Conservation (phyloP, 2,329 filamentous ascomycete genomes). For the Akanthomyces dipterigenus region DNA sequence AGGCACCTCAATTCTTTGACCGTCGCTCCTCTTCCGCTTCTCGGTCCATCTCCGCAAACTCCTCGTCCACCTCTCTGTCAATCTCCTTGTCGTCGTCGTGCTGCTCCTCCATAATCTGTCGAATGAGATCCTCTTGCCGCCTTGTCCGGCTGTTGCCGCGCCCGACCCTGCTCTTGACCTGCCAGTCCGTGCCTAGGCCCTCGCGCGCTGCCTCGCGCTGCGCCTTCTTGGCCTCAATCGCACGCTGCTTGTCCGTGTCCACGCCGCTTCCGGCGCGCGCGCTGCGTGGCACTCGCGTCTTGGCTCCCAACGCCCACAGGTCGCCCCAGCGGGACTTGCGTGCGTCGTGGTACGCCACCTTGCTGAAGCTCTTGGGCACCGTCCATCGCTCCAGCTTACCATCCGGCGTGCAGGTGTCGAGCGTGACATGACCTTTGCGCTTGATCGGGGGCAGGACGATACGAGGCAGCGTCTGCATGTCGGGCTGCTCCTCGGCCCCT, state of each 20-base stretch:
- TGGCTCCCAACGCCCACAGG: constrained; percentile 90
- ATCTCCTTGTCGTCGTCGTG: constrained; percentile 24
- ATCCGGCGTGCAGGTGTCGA: constrained; percentile 84
- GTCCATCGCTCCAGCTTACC: constrained; percentile 91
- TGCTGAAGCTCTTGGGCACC: constrained; percentile 73
- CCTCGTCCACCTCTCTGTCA: constrained; percentile 23
- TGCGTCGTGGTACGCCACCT: constrained; percentile 82
- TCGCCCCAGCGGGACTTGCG: constrained; percentile 89
- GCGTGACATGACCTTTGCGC: constrained; percentile 75
- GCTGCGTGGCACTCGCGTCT: constrained; percentile 62
- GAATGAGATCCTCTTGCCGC: constrained; percentile 31
- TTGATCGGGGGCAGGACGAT: constrained; percentile 77
- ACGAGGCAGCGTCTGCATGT: constrained; percentile 69
- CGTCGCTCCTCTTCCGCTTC: constrained; percentile 5
- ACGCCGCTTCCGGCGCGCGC: constrained; percentile 51
- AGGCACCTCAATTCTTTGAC: neutral
- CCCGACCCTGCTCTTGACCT: constrained; percentile 25
- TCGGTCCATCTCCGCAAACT: constrained; percentile 18
- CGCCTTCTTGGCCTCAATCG: constrained; percentile 32
- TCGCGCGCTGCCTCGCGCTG: constrained; percentile 32
- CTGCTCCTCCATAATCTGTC: constrained; percentile 33
- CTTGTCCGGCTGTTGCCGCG: constrained; percentile 35
- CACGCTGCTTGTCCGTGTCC: constrained; percentile 41
- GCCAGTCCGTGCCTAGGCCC: constrained; percentile 17
- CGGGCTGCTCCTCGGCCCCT: constrained; percentile 33